These are phyloP conservation scores for Aspergillus mulundensis DNA, from an alignment of 495 filamentous ascomycete genomes.

Conservation along the genomic window DNA sequence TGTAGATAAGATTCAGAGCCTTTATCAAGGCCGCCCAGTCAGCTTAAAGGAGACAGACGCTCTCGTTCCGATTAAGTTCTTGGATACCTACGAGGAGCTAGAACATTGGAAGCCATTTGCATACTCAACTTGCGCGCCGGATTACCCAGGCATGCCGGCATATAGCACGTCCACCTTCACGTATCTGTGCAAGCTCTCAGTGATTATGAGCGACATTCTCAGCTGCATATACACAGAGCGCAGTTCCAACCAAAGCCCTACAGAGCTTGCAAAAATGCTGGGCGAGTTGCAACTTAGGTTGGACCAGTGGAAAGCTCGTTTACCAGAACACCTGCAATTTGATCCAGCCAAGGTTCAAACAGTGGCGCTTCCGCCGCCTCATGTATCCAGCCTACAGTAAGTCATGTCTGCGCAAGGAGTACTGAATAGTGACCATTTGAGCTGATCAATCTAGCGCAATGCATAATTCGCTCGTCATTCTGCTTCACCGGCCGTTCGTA, in stretches of 20 bases:
- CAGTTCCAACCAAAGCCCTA: not conserved
- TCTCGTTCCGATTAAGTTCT: slow-evolving; percentile 14
- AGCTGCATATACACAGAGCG: not conserved
- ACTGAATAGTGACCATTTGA: no score
- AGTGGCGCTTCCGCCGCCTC: slow-evolving; percentile 15
- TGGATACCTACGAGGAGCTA: slow-evolving; percentile 34
- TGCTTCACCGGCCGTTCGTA: slow-evolving; percentile 19
- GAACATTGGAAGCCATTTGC: slow-evolving; percentile 30
- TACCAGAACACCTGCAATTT: not conserved
- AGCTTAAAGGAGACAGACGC: slow-evolving; percentile 12
- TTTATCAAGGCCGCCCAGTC: slow-evolving; percentile 25
- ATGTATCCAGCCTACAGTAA: slow-evolving; percentile 21
- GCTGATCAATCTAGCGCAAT: slow-evolving; percentile 8
- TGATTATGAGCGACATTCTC: not conserved
- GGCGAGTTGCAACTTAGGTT: not conserved
- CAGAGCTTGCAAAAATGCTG: not conserved
- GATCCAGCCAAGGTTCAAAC: not conserved
- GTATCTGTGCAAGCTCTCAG: not conserved
- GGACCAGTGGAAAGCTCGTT: not conserved
- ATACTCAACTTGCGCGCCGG: slow-evolving; percentile 7
- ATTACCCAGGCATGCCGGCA: not conserved
- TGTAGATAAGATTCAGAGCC: slow-evolving; percentile 24
- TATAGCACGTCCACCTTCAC: slow-evolving; percentile 5
- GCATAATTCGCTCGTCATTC: slow-evolving; percentile 17
- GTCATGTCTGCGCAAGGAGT: not conserved